A percentile compares a stretch with the other conserved stretches of the same genome.
phyloP scores from a whole-genome alignment of 1,284 basidiomycete species.

The Cutaneotrichosporon cavernicola region DNA sequence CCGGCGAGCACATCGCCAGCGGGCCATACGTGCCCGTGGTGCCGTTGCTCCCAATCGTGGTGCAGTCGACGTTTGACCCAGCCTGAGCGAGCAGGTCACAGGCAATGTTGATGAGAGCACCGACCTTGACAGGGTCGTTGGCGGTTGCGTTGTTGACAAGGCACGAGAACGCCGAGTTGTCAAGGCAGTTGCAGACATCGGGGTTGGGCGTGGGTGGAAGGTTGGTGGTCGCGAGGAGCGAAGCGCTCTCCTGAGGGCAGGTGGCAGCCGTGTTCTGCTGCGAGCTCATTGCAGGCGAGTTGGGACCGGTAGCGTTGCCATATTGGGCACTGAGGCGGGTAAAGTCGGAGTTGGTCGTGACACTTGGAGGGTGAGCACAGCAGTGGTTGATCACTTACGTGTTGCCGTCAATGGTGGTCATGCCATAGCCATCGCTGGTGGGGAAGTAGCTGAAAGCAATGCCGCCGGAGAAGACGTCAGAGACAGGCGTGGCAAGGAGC shows the following conservation, averaged over 20 bases:
- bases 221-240: conserved; percentile 64
- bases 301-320: conserved; percentile 61
- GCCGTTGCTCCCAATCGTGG: conserved; percentile 67
- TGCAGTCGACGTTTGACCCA: conserved; percentile 61
- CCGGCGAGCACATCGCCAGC: conserved; percentile 66
- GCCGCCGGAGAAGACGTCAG: conserved; percentile 79
- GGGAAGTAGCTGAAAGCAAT: conserved; percentile 77
- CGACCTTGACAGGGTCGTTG: conserved; percentile 68
- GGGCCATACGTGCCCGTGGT: conserved; percentile 70
- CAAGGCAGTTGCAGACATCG: conserved; percentile 73
- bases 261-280: conserved; percentile 61
- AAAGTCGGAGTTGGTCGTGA: conserved; percentile 58
- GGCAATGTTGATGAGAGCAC: conserved; percentile 62
- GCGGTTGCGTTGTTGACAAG: conserved; percentile 64
- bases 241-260: conserved; percentile 65
- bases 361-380: conserved; percentile 28
- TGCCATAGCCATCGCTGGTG: conserved; percentile 74
- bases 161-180: conserved; percentile 65
- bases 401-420: conserved; percentile 64
- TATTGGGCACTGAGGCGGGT: conserved; percentile 65
- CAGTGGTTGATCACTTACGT: conserved; percentile 32
- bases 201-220: conserved; percentile 82
- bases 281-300: conserved; percentile 62
- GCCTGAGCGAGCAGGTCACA: conserved; percentile 68
- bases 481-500: conserved; percentile 71